Conservation (phyloP, 2,329 filamentous ascomycete genomes). For the Diplodia mutila region DNA sequence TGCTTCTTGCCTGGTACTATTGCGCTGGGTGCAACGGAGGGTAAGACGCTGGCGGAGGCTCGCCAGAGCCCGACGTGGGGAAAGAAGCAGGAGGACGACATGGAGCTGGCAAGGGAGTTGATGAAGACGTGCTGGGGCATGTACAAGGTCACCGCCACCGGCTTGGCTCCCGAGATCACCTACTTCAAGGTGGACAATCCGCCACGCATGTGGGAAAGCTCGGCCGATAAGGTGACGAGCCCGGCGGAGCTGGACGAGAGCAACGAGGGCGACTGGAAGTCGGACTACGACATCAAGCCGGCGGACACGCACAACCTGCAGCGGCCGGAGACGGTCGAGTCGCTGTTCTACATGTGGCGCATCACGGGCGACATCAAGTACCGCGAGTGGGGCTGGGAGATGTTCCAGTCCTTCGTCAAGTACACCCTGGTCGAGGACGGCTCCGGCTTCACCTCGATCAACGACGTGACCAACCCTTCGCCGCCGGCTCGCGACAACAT, state of each 20-base stretch:
- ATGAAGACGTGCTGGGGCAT: constrained; percentile 99
- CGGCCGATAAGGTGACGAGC: constrained; percentile 54
- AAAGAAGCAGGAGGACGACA: constrained; percentile 80
- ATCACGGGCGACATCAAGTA: constrained; percentile 91
- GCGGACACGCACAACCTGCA: constrained; percentile 92
- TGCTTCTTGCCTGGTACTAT: constrained; percentile 98
- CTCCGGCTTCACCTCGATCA: constrained; percentile 80
- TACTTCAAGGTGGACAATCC: constrained; percentile 80
- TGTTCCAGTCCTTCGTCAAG: constrained; percentile 90
- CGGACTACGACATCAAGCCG: constrained; percentile 79
- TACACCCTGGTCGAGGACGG: constrained; percentile 78
- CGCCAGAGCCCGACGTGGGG: constrained; percentile 73
- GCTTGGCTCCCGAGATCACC: constrained; percentile 91
- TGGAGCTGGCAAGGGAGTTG: constrained; percentile 83
- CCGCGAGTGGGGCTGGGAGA: constrained; percentile 97
- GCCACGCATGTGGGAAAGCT: constrained; percentile 61
- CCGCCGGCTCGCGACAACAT: constrained; percentile 81
- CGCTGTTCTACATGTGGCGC: constrained; percentile 96
- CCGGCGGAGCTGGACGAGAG: constrained; percentile 40
- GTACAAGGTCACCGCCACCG: constrained; percentile 88
- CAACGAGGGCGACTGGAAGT: constrained; percentile 66
- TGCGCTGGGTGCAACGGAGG: constrained; percentile 82
- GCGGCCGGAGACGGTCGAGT: constrained; percentile 95
- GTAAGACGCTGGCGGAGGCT: constrained; percentile 74
- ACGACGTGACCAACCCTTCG: constrained; percentile 73